Conservation (phyloP, 164 flowering plant species). For the Amborella trichopoda region DNA sequence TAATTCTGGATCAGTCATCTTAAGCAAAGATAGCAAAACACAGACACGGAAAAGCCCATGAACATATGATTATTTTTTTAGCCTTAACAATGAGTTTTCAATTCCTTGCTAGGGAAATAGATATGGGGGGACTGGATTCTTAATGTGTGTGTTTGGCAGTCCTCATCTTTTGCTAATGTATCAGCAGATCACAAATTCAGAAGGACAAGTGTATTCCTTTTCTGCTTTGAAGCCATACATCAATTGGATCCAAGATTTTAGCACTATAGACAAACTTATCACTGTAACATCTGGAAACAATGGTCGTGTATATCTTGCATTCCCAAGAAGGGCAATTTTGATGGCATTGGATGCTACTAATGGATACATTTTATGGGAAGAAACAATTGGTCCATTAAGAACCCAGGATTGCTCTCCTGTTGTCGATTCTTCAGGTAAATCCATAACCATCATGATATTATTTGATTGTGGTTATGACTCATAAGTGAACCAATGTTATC, state of each 20-base stretch:
- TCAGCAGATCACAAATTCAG: conserved; percentile 60
- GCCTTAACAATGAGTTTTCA: too few relatives aligned
- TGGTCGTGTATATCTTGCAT: conserved; percentile 52
- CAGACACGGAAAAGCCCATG: too few relatives aligned
- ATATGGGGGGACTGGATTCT: too few relatives aligned
- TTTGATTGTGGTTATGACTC: too few relatives aligned
- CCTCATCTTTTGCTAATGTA: conserved; percentile 1
- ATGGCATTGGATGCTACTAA: conserved; percentile 56
- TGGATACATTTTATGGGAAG: conserved; percentile 68
- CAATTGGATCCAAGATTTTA: conserved; percentile 78
- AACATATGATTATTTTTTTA: too few relatives aligned
- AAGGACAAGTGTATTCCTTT: conserved; percentile 72
- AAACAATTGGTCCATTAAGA: conserved; percentile 56
- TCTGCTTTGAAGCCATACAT: conserved; percentile 47
- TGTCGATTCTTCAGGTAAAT: conserved; percentile 69
- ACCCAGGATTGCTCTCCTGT: conserved; percentile 36
- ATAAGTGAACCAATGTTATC: too few relatives aligned
- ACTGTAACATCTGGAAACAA: conserved; percentile 68
- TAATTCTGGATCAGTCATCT: neutral
- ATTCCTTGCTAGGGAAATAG: too few relatives aligned
- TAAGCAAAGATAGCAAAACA: neutral
- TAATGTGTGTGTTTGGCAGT: too few relatives aligned
- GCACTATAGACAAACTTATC: conserved; percentile 39
- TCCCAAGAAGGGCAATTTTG: conserved; percentile 39
- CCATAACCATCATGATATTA: too few relatives aligned